These are phyloP conservation scores for Pseudonitzschia multiseries DNA, from an alignment of 108 stramenopile species.

Conservation along the genomic window DNA sequence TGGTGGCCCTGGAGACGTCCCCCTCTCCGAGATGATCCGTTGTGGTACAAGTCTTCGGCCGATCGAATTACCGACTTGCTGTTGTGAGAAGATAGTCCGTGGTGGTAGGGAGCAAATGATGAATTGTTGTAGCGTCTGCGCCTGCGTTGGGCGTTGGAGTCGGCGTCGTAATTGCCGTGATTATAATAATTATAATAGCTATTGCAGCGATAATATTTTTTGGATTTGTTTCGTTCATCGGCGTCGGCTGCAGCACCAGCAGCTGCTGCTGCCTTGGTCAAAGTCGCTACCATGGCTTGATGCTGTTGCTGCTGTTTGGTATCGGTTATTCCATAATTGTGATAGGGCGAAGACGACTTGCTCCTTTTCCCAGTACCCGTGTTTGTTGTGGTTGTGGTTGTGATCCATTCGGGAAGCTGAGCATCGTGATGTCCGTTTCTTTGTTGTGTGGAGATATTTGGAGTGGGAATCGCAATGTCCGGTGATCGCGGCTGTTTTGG, in stretches of 20 bases:
- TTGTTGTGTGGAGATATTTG: conserved; percentile 1
- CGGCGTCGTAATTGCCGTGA: neutral
- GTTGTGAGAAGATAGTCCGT: neutral
- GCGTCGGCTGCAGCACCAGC: conserved; percentile 15
- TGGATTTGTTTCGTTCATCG: conserved; percentile 8
- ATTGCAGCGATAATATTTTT: neutral
- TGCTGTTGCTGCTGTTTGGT: conserved; percentile 17
- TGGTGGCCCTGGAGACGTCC: conserved; percentile 3
- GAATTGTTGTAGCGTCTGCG: conserved; percentile 7
- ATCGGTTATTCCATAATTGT: conserved; percentile 2
- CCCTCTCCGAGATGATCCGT: neutral
- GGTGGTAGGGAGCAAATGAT: neutral
- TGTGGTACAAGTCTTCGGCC: conserved; percentile 15
- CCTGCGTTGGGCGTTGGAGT: conserved; percentile 7
- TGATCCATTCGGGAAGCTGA: conserved; percentile 14
- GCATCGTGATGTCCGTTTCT: neutral
- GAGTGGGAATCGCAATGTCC: neutral
- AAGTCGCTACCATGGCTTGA: conserved; percentile 11
- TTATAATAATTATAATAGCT: conserved; percentile 15
- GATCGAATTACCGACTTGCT: conserved; percentile 14
- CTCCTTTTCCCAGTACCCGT: neutral
- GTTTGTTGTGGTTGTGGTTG: conserved; percentile 17
- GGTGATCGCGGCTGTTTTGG: neutral
- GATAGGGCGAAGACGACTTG: neutral
- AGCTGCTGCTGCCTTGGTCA: conserved; percentile 17